Base-by-base conservation (phyloP, 345 rosid genomes). In the Conringia planisiliqua region DNA sequence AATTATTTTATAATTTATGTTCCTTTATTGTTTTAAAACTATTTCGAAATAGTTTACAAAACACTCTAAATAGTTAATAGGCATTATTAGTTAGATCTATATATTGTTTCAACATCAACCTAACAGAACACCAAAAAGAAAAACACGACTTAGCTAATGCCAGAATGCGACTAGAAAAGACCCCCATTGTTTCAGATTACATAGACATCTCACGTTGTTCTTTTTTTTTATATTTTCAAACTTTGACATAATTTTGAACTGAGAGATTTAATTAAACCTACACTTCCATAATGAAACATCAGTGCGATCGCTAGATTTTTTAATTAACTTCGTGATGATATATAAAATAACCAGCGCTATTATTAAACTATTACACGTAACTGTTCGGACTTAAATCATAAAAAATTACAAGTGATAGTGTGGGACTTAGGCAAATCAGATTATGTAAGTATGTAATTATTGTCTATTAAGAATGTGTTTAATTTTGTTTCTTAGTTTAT, bases 181-280 rank as follows among this genome's bases (percentile, higher is more conserved):
- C 65, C 80, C 77, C 48, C 47, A 55, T 33, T 70, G 75, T 63
- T 76, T 63, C 80, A 62, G 11, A 76, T 76, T 70, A 44, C 60
- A 36, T 46, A 35, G 80, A 70, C 80, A 76, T 52, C 52, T 44
- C 75, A 76, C 54, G 80, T 70, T 76, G 42, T 70, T 69, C 9
- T 10, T 68, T 27, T 66, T 52, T 39, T 39, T 9, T 16, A 2
- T 35, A 2, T 7, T 72, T 59, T 60, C 62, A 58, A 29, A 46
- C 14, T 24, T 12, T 52, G 32, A 22, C 12, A 73, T 54, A 42
- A 10, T 30, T 43, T 22, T 52, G 43, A 52, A 51, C 39, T 11
- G n/a, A 26, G 4, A 0, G 6, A 29, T 50, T 38, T 27, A 38
- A 39, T 18, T 50, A n/a, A 51, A 17, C 14, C 2, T 32, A 32